Evolutionary conservation across 495 filamentous ascomycete species (phyloP), one percentile per base, ranked within the genome.

Genomic region (Umbilicaria muhlenbergii): DNA sequence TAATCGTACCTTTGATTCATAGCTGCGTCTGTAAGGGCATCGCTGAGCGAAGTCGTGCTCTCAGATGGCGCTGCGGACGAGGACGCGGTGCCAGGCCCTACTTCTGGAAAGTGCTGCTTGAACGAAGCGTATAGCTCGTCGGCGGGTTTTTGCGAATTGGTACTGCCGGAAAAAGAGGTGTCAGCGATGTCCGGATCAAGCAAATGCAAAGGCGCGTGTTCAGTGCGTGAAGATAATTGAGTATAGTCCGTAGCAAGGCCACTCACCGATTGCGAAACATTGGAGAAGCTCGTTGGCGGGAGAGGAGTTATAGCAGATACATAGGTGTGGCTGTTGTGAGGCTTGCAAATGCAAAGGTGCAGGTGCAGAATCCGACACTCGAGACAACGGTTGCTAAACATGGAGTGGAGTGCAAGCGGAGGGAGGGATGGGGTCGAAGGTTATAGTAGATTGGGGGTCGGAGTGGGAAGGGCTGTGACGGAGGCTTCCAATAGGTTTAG

Each of bases 71-170:
- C 56, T 11, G 62, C 39, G 12, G 51, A 50, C 8, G 58, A 47
- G 13, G 60, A 32, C 17, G 46, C 46, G 8, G 58, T 57, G 32
- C 59, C 51, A 32, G 53, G 52, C n/a, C 51, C 64, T 35, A 86
- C 66, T 54, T 85, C 72, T 43, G 82, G 75, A 52, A 89, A 93
- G 44, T 69, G 75, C 45, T 81, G 77, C 56, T 81, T 81, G 68
- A 94, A 94, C 63, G 73, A 77, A 56, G 72, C 78, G 66, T 88
- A 78, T 51, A 94, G 73, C 48, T 88, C 85, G 51, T 84, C 78
- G 53, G 73, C 77, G 34, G 87, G 87, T 68, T 93, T 94, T 62
- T 87, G 86, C 36, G 82, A 77, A 53, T 77, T 87, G 52, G 77
- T 83, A 52, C 85, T 92, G 41, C 16, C 37, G 45, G 38, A 57